Percentiles rank a stretch among this genome's conserved stretches.
phyloP scores from a whole-genome alignment of 106 monocot genomes.

The Agapanthus africanus region DNA sequence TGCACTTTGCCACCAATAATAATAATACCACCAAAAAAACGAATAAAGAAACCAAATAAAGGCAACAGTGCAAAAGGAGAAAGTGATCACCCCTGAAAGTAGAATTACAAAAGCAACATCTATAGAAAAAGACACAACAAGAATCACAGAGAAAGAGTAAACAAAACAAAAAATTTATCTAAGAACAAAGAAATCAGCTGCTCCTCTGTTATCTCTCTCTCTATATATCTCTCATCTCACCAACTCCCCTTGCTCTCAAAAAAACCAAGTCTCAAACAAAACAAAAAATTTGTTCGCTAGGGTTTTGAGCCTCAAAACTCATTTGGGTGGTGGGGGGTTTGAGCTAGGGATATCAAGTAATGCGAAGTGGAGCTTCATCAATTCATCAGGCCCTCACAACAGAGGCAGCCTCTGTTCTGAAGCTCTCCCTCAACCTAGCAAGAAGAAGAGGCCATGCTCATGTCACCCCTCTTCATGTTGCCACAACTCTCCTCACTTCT shows the following conservation, averaged over 20 bases:
- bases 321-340: conserved; percentile 9
- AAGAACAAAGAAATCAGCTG: not conserved
- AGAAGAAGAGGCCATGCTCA: conserved; percentile 82
- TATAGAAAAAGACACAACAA: not conserved
- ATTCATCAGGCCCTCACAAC: conserved; percentile 90
- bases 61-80: conserved; percentile 4
- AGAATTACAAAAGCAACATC: conserved; percentile 8
- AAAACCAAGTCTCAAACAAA: not conserved
- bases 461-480: conserved; percentile 93
- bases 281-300: not conserved
- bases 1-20: conserved; percentile 2
- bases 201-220: not conserved
- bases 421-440: conserved; percentile 64
- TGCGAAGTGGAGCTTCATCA: conserved; percentile 67
- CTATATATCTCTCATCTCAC: not conserved
- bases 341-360: conserved; percentile 25
- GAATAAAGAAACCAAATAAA: not conserved
- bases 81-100: conserved; percentile 6
- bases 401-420: conserved; percentile 79
- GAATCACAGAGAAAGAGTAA: too few species aligned
- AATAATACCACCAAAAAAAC: not conserved
- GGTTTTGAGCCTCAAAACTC: not conserved
- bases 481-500: conserved; percentile 66
- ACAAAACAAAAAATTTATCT: not conserved
- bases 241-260: not conserved